A percentile compares a stretch with the other conserved stretches of the same genome.
These are phyloP conservation scores for Trifolium dubium DNA, from an alignment of 306 rosid genomes.

Conservation along the genomic window DNA sequence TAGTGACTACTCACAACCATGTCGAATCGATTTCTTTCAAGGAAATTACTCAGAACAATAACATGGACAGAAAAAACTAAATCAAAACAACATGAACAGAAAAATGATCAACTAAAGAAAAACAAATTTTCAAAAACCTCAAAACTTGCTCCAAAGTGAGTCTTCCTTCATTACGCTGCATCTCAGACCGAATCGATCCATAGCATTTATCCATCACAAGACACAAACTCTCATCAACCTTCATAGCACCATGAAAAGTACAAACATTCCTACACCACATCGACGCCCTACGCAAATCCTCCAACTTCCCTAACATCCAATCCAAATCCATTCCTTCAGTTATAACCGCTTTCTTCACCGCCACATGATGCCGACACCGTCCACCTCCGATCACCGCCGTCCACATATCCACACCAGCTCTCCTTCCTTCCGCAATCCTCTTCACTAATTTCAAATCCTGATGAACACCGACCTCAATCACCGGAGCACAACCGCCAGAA, in stretches of 20 bases:
- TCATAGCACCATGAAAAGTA: slow-evolving; percentile 87
- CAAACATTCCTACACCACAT: slow-evolving; percentile 99
- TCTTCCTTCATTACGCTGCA: slow-evolving; percentile 92
- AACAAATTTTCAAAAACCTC: slow-evolving; percentile 57
- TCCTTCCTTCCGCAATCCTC: slow-evolving; percentile 80
- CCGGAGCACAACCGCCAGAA: slow-evolving; percentile 86
- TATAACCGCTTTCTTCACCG: slow-evolving; percentile 75
- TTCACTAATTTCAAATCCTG: slow-evolving; percentile 72
- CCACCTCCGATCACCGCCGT: slow-evolving; percentile 64
- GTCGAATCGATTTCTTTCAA: slow-evolving; percentile 30
- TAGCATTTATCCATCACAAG: slow-evolving; percentile 86
- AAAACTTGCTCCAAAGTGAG: slow-evolving; percentile 98
- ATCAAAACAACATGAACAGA: slow-evolving; percentile 1
- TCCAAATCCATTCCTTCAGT: slow-evolving; percentile 75
- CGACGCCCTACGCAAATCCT: slow-evolving; percentile 82
- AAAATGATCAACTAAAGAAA: background rate
- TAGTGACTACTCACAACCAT: slow-evolving; percentile 16
- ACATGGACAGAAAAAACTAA: slow-evolving; percentile 8
- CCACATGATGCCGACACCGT: slow-evolving; percentile 79
- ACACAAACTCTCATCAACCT: slow-evolving; percentile 74
- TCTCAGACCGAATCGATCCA: slow-evolving; percentile 94
- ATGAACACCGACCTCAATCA: slow-evolving; percentile 84
- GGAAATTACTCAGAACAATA: slow-evolving; percentile 6
- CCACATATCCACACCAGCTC: slow-evolving; percentile 88
- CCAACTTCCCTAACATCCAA: slow-evolving; percentile 83